phyloP scores from a whole-genome alignment of 768 basidiomycete genomes.

The Amanita jacksonii region DNA sequence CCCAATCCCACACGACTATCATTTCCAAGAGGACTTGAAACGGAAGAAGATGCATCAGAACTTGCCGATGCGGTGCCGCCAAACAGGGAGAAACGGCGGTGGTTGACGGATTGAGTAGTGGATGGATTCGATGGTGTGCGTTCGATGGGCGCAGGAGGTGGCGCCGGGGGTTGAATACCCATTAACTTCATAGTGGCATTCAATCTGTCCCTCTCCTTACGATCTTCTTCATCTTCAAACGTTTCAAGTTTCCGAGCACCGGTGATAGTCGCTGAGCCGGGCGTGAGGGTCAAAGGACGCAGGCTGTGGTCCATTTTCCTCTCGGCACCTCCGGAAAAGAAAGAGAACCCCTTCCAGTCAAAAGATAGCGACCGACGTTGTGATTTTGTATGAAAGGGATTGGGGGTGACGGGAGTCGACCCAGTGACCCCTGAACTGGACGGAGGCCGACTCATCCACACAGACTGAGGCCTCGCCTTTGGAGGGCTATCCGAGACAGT shows the following conservation, averaged over 20 bases:
- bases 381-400: constrained; percentile 21
- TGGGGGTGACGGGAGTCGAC: constrained; percentile 15
- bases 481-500: constrained; percentile 21
- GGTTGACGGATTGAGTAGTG: constrained; percentile 21
- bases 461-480: constrained; percentile 56
- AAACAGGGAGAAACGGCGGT: constrained; percentile 66
- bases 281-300: constrained; percentile 66
- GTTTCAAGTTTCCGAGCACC: constrained; percentile 76
- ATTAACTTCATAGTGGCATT: constrained; percentile 90
- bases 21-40: constrained; percentile 30
- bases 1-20: constrained; percentile 23
- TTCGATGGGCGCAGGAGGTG: constrained; percentile 25
- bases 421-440: constrained; percentile 22
- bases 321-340: constrained; percentile 49
- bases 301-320: constrained; percentile 55
- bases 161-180: constrained; percentile 69
- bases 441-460: constrained; percentile 36
- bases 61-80: constrained; percentile 27
- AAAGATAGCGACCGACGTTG: constrained; percentile 76
- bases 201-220: constrained; percentile 76
- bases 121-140: constrained; percentile 17
- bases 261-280: constrained; percentile 45
- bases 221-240: constrained; percentile 88
- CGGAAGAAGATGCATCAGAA: constrained; percentile 42
- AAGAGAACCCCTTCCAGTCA: constrained; percentile 73